phyloP scores from a whole-genome alignment of 805 yeast species.

The Dipodascopsis uninucleata region DNA sequence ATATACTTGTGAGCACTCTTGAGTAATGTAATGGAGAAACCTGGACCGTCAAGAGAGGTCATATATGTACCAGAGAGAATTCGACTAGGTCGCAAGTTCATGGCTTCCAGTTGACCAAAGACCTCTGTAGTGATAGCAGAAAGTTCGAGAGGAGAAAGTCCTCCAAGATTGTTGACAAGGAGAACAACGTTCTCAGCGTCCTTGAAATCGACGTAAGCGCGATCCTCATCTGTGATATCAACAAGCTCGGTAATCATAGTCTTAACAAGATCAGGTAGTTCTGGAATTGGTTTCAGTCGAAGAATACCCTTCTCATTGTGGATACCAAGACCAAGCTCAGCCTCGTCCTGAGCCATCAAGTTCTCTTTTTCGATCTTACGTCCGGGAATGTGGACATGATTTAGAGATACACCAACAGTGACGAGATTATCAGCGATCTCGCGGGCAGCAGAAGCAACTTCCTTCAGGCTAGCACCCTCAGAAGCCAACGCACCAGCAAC shows the following conservation, averaged over 20 bases:
- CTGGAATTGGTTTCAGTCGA: conserved; percentile 63
- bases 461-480: conserved; percentile 44
- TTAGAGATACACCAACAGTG: conserved; percentile 85
- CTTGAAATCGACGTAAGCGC: conserved; percentile 71
- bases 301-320: conserved; percentile 90
- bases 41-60: conserved; percentile 89
- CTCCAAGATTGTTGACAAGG: conserved; percentile 83
- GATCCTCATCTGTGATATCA: conserved; percentile 63
- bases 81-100: conserved; percentile 58
- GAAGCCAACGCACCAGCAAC: conserved; percentile 71
- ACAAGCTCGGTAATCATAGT: conserved; percentile 60
- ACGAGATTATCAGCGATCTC: conserved; percentile 63
- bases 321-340: conserved; percentile 92
- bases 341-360: conserved; percentile 54
- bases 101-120: conserved; percentile 15
- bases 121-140: conserved; percentile 62
- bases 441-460: conserved; percentile 57
- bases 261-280: conserved; percentile 56
- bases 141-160: conserved; percentile 77
- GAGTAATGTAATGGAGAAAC: conserved; percentile 79
- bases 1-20: conserved; percentile 60
- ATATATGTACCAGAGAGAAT: conserved; percentile 73
- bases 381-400: conserved; percentile 88
- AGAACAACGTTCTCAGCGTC: conserved; percentile 62
- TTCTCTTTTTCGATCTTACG: conserved; percentile 49